These are phyloP conservation scores for Glaciozyma antarctica DNA, from an alignment of 768 basidiomycete genomes.

Conservation along the genomic window DNA sequence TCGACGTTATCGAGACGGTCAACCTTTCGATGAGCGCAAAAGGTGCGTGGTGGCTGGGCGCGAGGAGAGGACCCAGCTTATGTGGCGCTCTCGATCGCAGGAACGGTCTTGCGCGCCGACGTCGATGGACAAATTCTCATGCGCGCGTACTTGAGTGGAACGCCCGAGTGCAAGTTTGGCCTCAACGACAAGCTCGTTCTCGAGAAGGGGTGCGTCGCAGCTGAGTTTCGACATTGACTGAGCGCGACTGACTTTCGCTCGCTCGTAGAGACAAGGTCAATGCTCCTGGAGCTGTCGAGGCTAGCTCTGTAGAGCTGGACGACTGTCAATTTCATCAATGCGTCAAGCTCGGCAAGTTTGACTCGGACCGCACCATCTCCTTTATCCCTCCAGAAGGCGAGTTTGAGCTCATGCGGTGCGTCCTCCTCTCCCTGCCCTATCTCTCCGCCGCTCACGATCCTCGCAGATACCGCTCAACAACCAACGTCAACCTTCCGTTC, in stretches of 20 bases:
- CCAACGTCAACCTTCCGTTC: constrained; percentile 90
- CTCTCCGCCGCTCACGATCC: background rate
- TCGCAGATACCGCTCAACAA: constrained; percentile 80
- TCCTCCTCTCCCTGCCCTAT: background rate
- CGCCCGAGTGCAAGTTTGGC: constrained; percentile 97
- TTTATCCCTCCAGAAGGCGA: constrained; percentile 98
- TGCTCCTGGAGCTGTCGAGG: constrained; percentile 36
- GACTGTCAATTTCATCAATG: constrained; percentile 99
- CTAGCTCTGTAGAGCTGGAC: constrained; percentile 77
- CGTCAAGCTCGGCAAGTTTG: constrained; percentile 88
- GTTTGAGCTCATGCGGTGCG: constrained; percentile 92
- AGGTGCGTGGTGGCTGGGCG: constrained; percentile 46
- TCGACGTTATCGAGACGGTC: constrained; percentile 96
- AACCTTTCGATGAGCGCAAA: constrained; percentile 96
- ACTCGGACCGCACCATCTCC: constrained; percentile 83
- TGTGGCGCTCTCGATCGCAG: constrained; percentile 42
- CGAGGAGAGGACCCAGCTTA: background rate
- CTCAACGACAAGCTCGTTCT: constrained; percentile 97
- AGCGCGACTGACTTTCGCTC: background rate
- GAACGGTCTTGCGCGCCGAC: constrained; percentile 83
- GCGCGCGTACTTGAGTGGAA: constrained; percentile 93
- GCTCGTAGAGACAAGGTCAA: too few relatives aligned
- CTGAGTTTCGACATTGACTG: background rate
- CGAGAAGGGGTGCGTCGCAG: constrained; percentile 50
- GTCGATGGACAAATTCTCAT: constrained; percentile 97